Percentiles rank a stretch among this genome's conserved stretches.
phyloP scores from a whole-genome alignment of 2,329 filamentous ascomycete genomes.

The Delphinella strobiligena region DNA sequence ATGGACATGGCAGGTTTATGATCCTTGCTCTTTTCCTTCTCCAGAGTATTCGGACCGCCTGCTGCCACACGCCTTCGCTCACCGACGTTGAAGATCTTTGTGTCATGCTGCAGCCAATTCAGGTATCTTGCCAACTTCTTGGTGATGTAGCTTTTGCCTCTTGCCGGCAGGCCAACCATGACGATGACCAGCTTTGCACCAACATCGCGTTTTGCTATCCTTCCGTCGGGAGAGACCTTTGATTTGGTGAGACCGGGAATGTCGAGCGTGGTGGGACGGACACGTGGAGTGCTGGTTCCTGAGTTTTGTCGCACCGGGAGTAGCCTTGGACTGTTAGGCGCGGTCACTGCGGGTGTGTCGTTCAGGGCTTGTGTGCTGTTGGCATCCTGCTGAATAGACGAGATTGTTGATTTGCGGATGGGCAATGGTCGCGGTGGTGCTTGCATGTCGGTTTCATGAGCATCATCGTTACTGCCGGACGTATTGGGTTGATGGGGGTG shows the following conservation, averaged over 20 bases:
- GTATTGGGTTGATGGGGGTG: not conserved
- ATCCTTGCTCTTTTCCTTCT: conserved; percentile 19
- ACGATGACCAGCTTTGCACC: conserved; percentile 94
- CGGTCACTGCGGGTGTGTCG: conserved; percentile 52
- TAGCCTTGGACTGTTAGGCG: conserved; percentile 51
- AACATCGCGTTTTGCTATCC: conserved; percentile 86
- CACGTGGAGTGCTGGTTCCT: conserved; percentile 62
- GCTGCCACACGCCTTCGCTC: conserved; percentile 75
- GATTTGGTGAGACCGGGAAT: conserved; percentile 95
- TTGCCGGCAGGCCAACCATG: conserved; percentile 91
- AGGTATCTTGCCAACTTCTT: conserved; percentile 94
- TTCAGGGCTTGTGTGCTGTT: conserved; percentile 33
- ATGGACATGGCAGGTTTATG: conserved; percentile 8
- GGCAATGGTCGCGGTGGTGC: conserved; percentile 3
- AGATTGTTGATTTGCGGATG: not conserved
- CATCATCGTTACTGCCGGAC: not conserved
- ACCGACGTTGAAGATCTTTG: conserved; percentile 93
- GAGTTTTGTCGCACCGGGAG: conserved; percentile 61
- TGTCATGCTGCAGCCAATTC: conserved; percentile 95
- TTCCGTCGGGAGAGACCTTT: conserved; percentile 86
- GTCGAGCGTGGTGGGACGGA: conserved; percentile 88
- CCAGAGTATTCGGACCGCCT: conserved; percentile 34
- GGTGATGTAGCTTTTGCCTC: conserved; percentile 97
- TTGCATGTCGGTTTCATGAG: not conserved
- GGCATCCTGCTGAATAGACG: no score